A percentile compares a stretch with the other conserved stretches of the same genome.
Conservation (phyloP, 805 yeast species). For the Pichia ethanolica region DNA sequence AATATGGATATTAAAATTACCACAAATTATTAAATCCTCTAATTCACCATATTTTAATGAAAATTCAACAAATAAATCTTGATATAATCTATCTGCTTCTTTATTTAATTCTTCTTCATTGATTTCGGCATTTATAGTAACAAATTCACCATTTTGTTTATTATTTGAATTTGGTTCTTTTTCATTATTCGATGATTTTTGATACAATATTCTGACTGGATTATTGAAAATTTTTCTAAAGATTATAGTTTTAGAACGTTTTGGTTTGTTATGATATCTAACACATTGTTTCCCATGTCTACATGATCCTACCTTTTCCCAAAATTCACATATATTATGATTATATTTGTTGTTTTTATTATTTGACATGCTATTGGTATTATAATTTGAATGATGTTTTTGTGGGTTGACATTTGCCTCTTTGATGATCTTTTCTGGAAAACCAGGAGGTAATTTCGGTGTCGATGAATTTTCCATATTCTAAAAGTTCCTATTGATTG, state of each 20-base stretch:
- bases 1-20: constrained; percentile 73
- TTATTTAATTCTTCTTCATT: constrained; percentile 32
- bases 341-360: background rate
- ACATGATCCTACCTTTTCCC: constrained; percentile 76
- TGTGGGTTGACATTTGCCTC: background rate
- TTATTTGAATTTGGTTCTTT: background rate
- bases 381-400: background rate
- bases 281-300: constrained; percentile 88
- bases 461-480: background rate
- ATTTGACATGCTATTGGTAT: too few relatives aligned
- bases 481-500: too few relatives aligned
- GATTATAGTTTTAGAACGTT: constrained; percentile 54
- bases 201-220: constrained; percentile 36
- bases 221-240: constrained; percentile 59
- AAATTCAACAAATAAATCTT: constrained; percentile 64
- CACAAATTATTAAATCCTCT: constrained; percentile 65
- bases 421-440: background rate
- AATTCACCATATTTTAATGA: constrained; percentile 41
- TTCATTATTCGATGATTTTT: constrained; percentile 2
- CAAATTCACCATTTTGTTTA: constrained; percentile 1
- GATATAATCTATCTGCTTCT: constrained; percentile 54
- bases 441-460: background rate
- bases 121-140: background rate
- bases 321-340: constrained; percentile 12
- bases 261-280: constrained; percentile 62